These are phyloP conservation scores for Sabuloglossum arenarium DNA, from an alignment of 495 filamentous ascomycete species.

Conservation along the genomic window DNA sequence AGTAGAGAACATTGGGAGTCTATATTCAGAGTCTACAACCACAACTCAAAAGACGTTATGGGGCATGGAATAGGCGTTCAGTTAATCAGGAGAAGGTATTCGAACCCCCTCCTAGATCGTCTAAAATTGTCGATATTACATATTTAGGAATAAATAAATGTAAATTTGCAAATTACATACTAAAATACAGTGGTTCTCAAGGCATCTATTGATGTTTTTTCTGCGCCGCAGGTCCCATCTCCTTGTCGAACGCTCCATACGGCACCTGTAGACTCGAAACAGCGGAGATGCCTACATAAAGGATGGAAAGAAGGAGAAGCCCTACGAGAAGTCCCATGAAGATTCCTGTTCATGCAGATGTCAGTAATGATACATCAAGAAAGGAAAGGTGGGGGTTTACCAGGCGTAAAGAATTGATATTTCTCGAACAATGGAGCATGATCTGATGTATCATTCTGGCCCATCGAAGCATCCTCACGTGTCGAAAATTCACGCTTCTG, in stretches of 20 bases:
- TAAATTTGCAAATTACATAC: background rate
- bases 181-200: background rate
- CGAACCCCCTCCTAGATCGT: background rate
- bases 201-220: conserved; percentile 22
- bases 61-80: background rate
- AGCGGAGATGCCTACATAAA: conserved; percentile 56
- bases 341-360: conserved; percentile 30
- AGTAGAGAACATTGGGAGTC: too few relatives aligned
- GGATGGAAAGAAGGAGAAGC: conserved; percentile 48
- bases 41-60: background rate
- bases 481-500: conserved; percentile 33
- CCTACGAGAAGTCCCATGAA: conserved; percentile 60
- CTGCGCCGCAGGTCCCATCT: conserved; percentile 68
- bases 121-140: background rate
- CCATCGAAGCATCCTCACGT: conserved; percentile 11
- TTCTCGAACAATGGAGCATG: conserved; percentile 57
- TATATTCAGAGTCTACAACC: background rate
- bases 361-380: conserved; percentile 8
- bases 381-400: conserved; percentile 16
- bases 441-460: conserved; percentile 13
- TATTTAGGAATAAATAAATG: background rate
- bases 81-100: background rate
- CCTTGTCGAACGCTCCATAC: conserved; percentile 91
- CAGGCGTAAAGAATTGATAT: conserved; percentile 77
- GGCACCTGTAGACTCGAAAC: conserved; percentile 64